These are phyloP conservation scores for Helichrysum umbraculigerum DNA, from an alignment of 129 eudicot species.

Conservation along the genomic window DNA sequence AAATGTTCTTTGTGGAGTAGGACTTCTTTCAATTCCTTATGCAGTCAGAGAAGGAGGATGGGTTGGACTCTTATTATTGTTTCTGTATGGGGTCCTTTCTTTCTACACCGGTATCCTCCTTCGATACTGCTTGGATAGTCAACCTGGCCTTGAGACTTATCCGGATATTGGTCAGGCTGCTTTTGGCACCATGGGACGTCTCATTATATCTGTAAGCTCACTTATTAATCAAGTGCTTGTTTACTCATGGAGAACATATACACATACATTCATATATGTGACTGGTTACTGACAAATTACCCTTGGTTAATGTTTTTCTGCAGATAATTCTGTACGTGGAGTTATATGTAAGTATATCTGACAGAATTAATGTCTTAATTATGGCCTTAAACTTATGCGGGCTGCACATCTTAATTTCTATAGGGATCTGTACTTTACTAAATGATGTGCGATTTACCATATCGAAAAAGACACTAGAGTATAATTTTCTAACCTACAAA, in stretches of 20 bases:
- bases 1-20: slow-evolving; percentile 94
- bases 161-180: slow-evolving; percentile 99
- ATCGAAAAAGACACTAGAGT: neutral
- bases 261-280: neutral
- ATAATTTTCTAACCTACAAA: neutral
- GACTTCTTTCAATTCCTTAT: slow-evolving; percentile 82
- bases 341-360: slow-evolving; percentile 78
- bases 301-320: slow-evolving; percentile 33
- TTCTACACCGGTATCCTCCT: slow-evolving; percentile 90
- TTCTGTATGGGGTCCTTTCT: slow-evolving; percentile 63
- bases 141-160: slow-evolving; percentile 90
- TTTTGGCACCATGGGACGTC: slow-evolving; percentile 72
- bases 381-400: neutral
- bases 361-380: neutral
- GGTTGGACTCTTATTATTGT: slow-evolving; percentile 57
- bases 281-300: slow-evolving; percentile 25
- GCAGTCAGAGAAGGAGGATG: slow-evolving; percentile 96
- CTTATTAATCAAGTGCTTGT: neutral
- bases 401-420: neutral
- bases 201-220: slow-evolving; percentile 66
- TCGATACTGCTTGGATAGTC: slow-evolving; percentile 79
- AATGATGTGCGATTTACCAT: slow-evolving; percentile 6
- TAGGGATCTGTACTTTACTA: neutral
- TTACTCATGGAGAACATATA: neutral
- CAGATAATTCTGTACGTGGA: slow-evolving; percentile 89